Evolutionary conservation across 345 rosid genomes (phyloP), one percentile per base, ranked within the genome.

Genomic region (Eucalyptus erythrocorys): DNA sequence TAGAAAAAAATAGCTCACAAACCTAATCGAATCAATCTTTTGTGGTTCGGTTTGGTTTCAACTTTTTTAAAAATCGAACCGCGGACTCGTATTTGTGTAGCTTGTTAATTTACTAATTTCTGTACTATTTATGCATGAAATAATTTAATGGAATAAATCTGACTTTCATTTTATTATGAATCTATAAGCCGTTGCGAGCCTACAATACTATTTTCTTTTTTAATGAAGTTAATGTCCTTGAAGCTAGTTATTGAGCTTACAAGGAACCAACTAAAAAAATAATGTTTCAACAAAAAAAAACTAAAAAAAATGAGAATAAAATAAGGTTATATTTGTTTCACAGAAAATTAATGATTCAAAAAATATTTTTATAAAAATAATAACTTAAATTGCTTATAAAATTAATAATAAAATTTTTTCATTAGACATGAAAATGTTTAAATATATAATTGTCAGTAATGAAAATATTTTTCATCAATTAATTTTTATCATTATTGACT

Each of bases 391-490:
- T 13, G 0, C 34, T 30, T 27, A 61, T 0, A 1, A 61, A 61
- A 55, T 9, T 55, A 61, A 61, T 61, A 0, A 0, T 12, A 59
- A 59, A 59, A 26, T 2, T 27, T 59, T 26, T 59, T 59, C 32
- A 27, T 59, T 0, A 0, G 0, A 59, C 2, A 59, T 5, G 32
- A 59, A 59, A 59, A 12, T 59, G 2, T 59, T 59, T 59, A 1
- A 27, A 59, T 27, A 26, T 26, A 57, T 57, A 9, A 0, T 22
- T 57, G 3, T 57, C 3, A 1, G 6, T 26, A 26, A 24, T 10
- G 13, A 26, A 57, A 49, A 49, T 0, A 48, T 13, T 5, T 5
- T 49, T 50, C 4, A 50, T 50, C 3, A 0, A 50, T 10, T 51
- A 7, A 59, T 27, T 27, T 51, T 26, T 59, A 5, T 59, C 12